Evolutionary conservation across 768 basidiomycete species (phyloP).

Genomic region (Calocybe cyanea): DNA sequence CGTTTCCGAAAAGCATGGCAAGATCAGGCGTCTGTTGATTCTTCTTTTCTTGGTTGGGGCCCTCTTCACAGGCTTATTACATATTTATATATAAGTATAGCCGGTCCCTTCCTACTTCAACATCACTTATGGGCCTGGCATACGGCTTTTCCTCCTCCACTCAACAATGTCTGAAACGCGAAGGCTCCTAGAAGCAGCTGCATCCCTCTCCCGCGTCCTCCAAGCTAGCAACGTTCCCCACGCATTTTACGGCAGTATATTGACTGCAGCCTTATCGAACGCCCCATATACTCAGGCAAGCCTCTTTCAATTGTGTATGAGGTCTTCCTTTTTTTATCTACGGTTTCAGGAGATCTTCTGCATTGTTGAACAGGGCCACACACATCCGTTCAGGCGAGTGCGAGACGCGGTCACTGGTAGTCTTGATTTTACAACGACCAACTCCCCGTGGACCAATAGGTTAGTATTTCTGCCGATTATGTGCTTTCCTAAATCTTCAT

Average conservation of each 20-base stretch:
- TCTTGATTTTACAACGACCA: conserved; percentile 60
- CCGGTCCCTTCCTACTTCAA: conserved; percentile 35
- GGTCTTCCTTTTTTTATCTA: conserved; percentile 11
- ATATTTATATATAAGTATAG: conserved; percentile 45
- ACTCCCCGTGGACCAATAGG: conserved; percentile 89
- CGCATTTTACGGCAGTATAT: conserved; percentile 75
- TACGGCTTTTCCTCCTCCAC: conserved; percentile 22
- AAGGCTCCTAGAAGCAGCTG: conserved; percentile 75
- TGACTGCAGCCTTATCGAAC: conserved; percentile 68
- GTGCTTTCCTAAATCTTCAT: conserved; percentile 7
- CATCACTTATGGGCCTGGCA: conserved; percentile 39
- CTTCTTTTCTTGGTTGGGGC: conserved; percentile 40
- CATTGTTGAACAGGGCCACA: conserved; percentile 72
- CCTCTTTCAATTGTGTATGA: conserved; percentile 12
- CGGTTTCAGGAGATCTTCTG: conserved; percentile 71
- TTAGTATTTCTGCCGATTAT: conserved; percentile 25
- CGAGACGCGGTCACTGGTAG: conserved; percentile 68
- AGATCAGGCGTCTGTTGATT: conserved; percentile 44
- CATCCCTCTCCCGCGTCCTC: conserved; percentile 67
- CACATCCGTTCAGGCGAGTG: conserved; percentile 76
- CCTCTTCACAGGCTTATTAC: conserved; percentile 48
- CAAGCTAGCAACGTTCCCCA: conserved; percentile 58
- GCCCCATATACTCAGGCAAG: conserved; percentile 63
- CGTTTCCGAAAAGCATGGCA: conserved; percentile 36
- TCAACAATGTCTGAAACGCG: conserved; percentile 63